Conservation (phyloP, 179 eudicot genomes). For the Gypsophila paniculata region DNA sequence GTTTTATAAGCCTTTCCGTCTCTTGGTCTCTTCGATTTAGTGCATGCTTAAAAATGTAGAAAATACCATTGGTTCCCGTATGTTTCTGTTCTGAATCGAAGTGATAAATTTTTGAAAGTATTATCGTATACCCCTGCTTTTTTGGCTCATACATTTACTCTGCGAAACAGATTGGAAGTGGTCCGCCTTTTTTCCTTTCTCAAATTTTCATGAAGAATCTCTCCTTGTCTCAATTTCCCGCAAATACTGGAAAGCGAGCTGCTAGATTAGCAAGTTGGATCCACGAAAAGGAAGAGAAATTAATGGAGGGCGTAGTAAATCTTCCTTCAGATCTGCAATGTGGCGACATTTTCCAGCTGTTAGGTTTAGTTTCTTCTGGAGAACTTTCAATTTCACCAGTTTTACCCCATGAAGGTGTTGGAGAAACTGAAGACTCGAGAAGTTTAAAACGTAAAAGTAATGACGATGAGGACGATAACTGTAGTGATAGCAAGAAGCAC, state of each 20-base stretch:
- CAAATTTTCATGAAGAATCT: constrained; percentile 62
- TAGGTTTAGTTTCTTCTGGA: constrained; percentile 62
- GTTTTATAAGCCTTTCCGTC: neutral
- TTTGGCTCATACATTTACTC: constrained; percentile 6
- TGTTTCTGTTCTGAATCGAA: neutral
- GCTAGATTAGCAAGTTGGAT: constrained; percentile 65
- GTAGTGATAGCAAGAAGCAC: constrained; percentile 38
- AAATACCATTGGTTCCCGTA: neutral
- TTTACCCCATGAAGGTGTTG: constrained; percentile 82
- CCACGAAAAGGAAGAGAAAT: constrained; percentile 53
- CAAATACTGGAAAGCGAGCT: constrained; percentile 74
- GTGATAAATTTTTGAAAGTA: neutral
- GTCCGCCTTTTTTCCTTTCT: constrained; percentile 71
- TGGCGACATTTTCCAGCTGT: constrained; percentile 70
- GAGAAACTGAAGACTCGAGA: constrained; percentile 80
- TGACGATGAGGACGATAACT: constrained; percentile 31
- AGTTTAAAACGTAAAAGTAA: constrained; percentile 58
- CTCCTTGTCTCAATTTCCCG: constrained; percentile 63
- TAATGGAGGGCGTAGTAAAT: constrained; percentile 54
- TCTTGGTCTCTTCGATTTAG: neutral
- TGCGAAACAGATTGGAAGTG: constrained; percentile 63
- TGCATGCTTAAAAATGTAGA: neutral
- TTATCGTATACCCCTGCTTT: neutral
- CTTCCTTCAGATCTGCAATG: constrained; percentile 75
- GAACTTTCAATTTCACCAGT: constrained; percentile 62